A percentile compares a stretch with the other conserved stretches of the same genome.
Evolutionary conservation across 2,329 filamentous ascomycete species (phyloP).

Genomic region (Phyllosticta citriasiana): DNA sequence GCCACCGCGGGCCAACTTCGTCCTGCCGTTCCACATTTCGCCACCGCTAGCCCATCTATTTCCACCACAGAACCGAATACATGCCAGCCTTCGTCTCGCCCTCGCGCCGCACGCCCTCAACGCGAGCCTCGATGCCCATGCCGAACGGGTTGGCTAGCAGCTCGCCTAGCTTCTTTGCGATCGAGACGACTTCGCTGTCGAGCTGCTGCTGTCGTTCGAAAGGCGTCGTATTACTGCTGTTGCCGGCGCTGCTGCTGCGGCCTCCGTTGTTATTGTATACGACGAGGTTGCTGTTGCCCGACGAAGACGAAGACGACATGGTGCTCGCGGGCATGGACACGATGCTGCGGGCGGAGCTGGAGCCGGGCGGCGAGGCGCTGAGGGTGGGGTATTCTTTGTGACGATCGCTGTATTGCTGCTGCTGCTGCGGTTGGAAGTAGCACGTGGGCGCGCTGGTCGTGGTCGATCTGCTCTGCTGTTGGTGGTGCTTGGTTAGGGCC

Average conservation of each 20-base stretch:
- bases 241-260: constrained; percentile 13
- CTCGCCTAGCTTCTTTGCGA: constrained; percentile 24
- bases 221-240: constrained; percentile 14
- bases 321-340: background rate
- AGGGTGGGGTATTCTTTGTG: background rate
- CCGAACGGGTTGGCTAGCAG: constrained; percentile 28
- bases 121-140: constrained; percentile 18
- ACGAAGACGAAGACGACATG: background rate
- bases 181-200: constrained; percentile 23
- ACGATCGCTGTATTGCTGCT: background rate
- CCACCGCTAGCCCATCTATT: background rate
- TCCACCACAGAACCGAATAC: constrained; percentile 8
- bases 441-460: constrained; percentile 10
- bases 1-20: too few species aligned
- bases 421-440: background rate
- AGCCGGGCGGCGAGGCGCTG: background rate
- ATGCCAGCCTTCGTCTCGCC: background rate
- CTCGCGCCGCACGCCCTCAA: constrained; percentile 18
- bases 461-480: constrained; percentile 16
- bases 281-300: background rate
- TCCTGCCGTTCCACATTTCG: too few species aligned
- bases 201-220: background rate
- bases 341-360: background rate
- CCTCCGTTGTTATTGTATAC: background rate
- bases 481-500: constrained; percentile 22